Conservation (phyloP, 139 green algal genomes). For the Auxenochlorella protothecoides region DNA sequence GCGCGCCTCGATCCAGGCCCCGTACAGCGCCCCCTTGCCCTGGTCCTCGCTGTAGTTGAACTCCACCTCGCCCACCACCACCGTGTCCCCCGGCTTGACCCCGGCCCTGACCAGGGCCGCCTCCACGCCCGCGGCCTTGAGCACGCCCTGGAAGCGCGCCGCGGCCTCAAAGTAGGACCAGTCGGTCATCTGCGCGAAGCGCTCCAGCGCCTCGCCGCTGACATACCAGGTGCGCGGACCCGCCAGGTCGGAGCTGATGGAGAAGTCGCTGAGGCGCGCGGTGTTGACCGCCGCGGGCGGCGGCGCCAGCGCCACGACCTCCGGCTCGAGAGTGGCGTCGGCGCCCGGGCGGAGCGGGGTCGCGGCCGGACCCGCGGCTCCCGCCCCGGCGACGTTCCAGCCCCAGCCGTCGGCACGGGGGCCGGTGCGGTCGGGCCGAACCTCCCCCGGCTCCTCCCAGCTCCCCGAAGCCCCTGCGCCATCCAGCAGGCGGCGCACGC, state of each 20-base stretch:
- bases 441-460: slow-evolving; percentile 25
- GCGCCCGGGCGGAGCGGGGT: too few species aligned
- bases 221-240: slow-evolving; percentile 26
- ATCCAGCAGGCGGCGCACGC: slow-evolving; percentile 48
- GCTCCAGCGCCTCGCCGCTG: slow-evolving; percentile 43
- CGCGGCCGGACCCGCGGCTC: too few species aligned
- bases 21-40: slow-evolving; percentile 54
- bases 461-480: not conserved
- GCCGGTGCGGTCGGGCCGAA: not conserved
- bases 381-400: not conserved
- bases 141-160: slow-evolving; percentile 48
- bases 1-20: slow-evolving; percentile 53
- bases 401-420: not conserved
- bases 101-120: slow-evolving; percentile 3
- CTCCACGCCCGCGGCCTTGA: slow-evolving; percentile 37
- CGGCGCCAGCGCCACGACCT: slow-evolving; percentile 17
- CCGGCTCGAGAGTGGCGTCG: slow-evolving; percentile 30
- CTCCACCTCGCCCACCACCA: slow-evolving; percentile 61
- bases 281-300: slow-evolving; percentile 2
- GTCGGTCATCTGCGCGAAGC: slow-evolving; percentile 88
- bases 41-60: slow-evolving; percentile 59
- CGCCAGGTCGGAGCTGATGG: slow-evolving; percentile 30
- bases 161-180: slow-evolving; percentile 89
- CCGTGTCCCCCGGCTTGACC: slow-evolving; percentile 58
- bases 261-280: slow-evolving; percentile 62